phyloP scores from a whole-genome alignment of 2,329 filamentous ascomycete species.

The Aspergillus transmontanensis region DNA sequence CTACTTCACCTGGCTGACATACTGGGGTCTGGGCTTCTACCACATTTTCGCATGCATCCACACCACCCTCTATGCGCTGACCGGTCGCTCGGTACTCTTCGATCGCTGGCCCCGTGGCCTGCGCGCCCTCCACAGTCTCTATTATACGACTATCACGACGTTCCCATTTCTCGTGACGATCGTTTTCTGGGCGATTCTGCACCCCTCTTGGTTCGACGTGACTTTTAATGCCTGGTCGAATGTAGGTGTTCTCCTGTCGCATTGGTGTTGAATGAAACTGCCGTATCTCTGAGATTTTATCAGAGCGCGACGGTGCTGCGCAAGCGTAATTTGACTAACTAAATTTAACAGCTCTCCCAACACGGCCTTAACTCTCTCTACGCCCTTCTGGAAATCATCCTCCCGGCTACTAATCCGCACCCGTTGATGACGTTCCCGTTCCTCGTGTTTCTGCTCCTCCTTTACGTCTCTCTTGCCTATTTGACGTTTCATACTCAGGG shows the following conservation, averaged over 20 bases:
- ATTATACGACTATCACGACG: constrained; percentile 64
- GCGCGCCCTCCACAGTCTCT: constrained; percentile 66
- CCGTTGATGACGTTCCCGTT: constrained; percentile 68
- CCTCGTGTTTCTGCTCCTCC: constrained; percentile 68
- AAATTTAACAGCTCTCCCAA: constrained; percentile 59
- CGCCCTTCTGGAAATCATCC: constrained; percentile 72
- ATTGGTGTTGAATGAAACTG: neutral
- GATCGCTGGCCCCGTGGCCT: constrained; percentile 62
- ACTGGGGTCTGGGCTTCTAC: constrained; percentile 83
- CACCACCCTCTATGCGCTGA: constrained; percentile 66
- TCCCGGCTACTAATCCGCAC: constrained; percentile 66
- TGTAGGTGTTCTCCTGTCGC: constrained; percentile 31
- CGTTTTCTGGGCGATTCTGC: constrained; percentile 70
- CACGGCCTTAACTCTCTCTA: constrained; percentile 75
- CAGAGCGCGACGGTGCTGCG: neutral
- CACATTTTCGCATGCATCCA: constrained; percentile 68
- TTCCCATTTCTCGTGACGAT: constrained; percentile 71
- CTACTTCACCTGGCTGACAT: constrained; percentile 81
- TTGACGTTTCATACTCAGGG: constrained; percentile 69
- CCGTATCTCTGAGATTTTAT: neutral
- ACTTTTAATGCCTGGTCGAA: constrained; percentile 59
- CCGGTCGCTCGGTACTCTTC: constrained; percentile 57
- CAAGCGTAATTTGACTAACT: neutral
- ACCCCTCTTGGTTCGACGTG: constrained; percentile 54
- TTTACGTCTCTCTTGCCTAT: constrained; percentile 76